Conservation (phyloP, 192 early-diverging fungal species). For the Coemansia sp. region DNA sequence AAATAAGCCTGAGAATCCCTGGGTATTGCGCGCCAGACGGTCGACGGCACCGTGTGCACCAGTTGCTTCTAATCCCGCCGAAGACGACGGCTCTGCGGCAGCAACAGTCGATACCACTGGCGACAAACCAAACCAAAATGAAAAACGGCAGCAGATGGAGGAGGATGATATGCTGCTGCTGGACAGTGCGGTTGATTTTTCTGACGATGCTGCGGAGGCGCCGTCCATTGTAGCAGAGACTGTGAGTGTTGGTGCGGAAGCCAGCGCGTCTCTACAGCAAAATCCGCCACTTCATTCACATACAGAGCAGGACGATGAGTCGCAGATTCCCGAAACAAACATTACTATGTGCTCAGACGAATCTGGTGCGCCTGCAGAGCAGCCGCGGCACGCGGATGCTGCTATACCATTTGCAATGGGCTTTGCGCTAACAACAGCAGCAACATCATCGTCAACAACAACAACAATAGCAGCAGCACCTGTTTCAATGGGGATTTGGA, state of each 20-base stretch:
- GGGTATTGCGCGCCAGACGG: conserved; percentile 6
- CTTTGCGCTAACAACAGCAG: not conserved
- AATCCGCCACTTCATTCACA: not conserved
- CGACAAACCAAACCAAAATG: not conserved
- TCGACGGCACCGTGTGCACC: conserved; percentile 13
- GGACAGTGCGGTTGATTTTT: conserved; percentile 27
- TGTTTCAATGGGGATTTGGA: conserved; percentile 8
- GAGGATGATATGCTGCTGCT: conserved; percentile 14
- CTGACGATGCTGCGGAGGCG: conserved; percentile 9
- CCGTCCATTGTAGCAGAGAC: not conserved
- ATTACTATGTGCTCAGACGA: too few species aligned
- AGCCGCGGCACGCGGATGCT: too few species aligned
- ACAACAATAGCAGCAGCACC: not conserved
- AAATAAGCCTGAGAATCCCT: conserved; percentile 4
- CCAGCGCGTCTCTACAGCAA: not conserved
- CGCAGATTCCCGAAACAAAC: too few species aligned
- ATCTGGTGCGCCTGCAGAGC: too few species aligned
- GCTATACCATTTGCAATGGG: not conserved
- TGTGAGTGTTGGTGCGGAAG: not conserved
- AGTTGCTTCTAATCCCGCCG: not conserved
- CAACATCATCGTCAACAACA: not conserved
- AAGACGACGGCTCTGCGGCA: not conserved
- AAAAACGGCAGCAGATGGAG: not conserved
- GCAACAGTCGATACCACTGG: too few species aligned
- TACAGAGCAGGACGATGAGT: too few species aligned